These are phyloP conservation scores for Bipolaris gigantea DNA, from an alignment of 2,329 filamentous ascomycete species.

Conservation along the genomic window DNA sequence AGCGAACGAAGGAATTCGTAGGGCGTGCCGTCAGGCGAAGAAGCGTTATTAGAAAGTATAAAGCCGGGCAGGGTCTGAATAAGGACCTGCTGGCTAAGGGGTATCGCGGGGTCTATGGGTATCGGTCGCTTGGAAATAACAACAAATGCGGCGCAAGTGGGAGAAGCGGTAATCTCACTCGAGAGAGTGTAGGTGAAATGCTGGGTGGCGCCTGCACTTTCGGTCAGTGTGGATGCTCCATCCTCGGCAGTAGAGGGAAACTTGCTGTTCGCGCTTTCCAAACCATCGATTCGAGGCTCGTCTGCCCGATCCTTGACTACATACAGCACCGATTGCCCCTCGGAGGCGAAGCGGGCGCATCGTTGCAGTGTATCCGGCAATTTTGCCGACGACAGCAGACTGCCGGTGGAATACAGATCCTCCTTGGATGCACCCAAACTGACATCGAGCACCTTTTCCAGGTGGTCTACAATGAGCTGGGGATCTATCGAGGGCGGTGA, in stretches of 20 bases:
- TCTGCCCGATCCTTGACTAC: conserved; percentile 78
- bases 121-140: conserved; percentile 87
- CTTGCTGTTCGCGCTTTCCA: conserved; percentile 40
- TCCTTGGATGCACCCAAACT: conserved; percentile 59
- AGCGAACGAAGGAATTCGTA: conserved; percentile 92
- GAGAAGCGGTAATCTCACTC: conserved; percentile 76
- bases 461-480: conserved; percentile 52
- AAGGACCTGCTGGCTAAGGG: conserved; percentile 85
- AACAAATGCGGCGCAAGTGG: conserved; percentile 81
- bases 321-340: conserved; percentile 85
- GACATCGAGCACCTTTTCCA: conserved; percentile 52
- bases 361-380: conserved; percentile 80
- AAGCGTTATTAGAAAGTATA: conserved; percentile 67
- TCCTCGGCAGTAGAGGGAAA: conserved; percentile 8
- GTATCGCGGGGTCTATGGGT: conserved; percentile 80
- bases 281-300: conserved; percentile 41
- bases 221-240: conserved; percentile 38
- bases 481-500: conserved; percentile 50
- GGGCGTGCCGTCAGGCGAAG: conserved; percentile 77
- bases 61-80: conserved; percentile 89
- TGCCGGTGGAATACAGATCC: conserved; percentile 80
- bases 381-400: conserved; percentile 73
- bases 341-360: conserved; percentile 86
- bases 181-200: conserved; percentile 77
- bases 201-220: conserved; percentile 44